phyloP scores from a whole-genome alignment of 805 yeast species.

The Saccharomycopsis guyanensis region DNA sequence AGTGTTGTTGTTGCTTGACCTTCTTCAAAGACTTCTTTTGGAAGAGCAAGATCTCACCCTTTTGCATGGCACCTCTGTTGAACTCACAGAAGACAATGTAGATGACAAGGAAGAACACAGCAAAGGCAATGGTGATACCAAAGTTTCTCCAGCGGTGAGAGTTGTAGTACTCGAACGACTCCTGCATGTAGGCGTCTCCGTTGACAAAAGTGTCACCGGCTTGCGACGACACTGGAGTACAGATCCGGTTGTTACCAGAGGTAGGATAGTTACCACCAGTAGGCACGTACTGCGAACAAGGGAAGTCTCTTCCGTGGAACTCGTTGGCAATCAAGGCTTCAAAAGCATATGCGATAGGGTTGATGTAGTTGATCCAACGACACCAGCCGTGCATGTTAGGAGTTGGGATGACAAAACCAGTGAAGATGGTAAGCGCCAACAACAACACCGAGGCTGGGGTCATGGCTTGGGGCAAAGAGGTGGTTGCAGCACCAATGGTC shows the following conservation, averaged over 20 bases:
- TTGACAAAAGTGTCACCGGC: constrained; percentile 38
- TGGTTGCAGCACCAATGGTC: constrained; percentile 34
- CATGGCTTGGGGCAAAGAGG: constrained; percentile 35
- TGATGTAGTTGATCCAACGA: constrained; percentile 37
- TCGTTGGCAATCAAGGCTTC: constrained; percentile 40
- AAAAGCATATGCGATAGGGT: constrained; percentile 37
- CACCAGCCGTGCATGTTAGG: constrained; percentile 40
- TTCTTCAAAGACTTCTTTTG: constrained; percentile 35
- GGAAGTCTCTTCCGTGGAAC: constrained; percentile 31
- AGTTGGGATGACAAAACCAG: constrained; percentile 39
- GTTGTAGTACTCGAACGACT: constrained; percentile 36
- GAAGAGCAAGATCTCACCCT: constrained; percentile 56
- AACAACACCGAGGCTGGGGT: constrained; percentile 37
- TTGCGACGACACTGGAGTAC: constrained; percentile 44
- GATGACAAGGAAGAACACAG: constrained; percentile 40
- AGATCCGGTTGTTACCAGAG: constrained; percentile 29
- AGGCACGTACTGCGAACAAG: constrained; percentile 35
- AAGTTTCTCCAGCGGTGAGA: constrained; percentile 54
- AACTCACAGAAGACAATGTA: constrained; percentile 44
- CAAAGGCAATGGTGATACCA: constrained; percentile 50
- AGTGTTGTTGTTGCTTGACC: constrained; percentile 30
- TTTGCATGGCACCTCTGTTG: constrained; percentile 46
- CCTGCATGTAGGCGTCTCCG: constrained; percentile 39
- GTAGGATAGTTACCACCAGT: constrained; percentile 35
- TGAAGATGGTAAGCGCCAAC: constrained; percentile 32